phyloP scores from a whole-genome alignment of 139 green algal species.

The Chlorella sp. region DNA sequence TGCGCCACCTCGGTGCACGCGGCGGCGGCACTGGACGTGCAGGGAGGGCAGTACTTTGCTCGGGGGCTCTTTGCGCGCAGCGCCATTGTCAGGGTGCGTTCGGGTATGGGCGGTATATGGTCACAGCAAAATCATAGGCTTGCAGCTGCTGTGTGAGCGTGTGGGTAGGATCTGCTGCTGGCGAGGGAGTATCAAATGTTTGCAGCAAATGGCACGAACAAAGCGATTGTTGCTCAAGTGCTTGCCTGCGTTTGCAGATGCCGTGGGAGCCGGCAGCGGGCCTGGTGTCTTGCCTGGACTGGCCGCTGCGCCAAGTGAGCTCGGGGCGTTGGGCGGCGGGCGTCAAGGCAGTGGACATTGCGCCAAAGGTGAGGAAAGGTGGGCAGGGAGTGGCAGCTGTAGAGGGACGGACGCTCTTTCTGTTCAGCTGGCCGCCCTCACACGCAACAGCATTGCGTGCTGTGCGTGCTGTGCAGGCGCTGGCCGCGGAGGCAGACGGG shows the following conservation, averaged over 20 bases:
- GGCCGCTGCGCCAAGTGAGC: neutral
- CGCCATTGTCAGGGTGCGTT: slow-evolving; percentile 13
- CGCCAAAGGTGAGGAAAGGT: neutral
- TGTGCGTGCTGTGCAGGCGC: neutral
- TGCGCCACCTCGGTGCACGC: slow-evolving; percentile 21
- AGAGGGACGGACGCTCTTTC: neutral
- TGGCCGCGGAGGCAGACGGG: neutral
- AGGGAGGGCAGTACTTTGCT: slow-evolving; percentile 16
- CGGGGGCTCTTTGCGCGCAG: slow-evolving; percentile 13
- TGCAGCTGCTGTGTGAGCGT: too few species aligned
- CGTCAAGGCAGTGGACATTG: neutral
- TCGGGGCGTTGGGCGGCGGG: neutral
- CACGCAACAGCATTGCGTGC: neutral
- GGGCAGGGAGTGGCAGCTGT: neutral
- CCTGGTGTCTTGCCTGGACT: slow-evolving; percentile 4
- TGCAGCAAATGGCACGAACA: neutral
- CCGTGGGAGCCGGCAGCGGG: neutral
- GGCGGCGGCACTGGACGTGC: neutral
- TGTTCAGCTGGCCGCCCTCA: neutral
- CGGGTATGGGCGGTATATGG: neutral
- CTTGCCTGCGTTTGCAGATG: neutral
- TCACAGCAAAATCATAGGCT: too few species aligned
- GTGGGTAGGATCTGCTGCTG: neutral
- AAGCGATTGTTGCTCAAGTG: neutral
- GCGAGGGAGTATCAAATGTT: neutral